Percentiles rank a stretch among this genome's conserved stretches.
Evolutionary conservation across 257 asterid species (phyloP).

Genomic region (Ajuga chamaepitys): DNA sequence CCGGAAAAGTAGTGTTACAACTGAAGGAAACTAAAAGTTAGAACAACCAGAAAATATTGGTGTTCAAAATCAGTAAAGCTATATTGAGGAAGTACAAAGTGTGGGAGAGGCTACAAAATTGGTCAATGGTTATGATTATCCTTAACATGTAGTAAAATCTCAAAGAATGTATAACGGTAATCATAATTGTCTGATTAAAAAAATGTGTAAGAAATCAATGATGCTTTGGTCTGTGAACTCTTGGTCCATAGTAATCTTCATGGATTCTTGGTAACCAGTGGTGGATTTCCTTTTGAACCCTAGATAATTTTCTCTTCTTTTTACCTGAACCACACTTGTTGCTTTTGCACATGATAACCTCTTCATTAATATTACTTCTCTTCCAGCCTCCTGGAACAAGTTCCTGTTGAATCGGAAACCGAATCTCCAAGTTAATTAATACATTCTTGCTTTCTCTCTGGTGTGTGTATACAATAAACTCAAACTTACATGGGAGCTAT

Average conservation of each 20-base stretch:
- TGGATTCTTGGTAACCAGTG: slow-evolving; percentile 75
- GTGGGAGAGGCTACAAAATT: slow-evolving; percentile 15
- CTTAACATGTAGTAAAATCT: background rate
- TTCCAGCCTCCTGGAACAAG: background rate
- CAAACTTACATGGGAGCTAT: slow-evolving; percentile 29
- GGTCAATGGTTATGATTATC: slow-evolving; percentile 21
- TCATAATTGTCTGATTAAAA: slow-evolving; percentile 6
- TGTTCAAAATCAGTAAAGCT: no score
- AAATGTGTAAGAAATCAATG: slow-evolving; percentile 22
- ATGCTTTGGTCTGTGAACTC: slow-evolving; percentile 58
- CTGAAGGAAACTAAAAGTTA: slow-evolving; percentile 1
- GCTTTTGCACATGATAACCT: slow-evolving; percentile 9
- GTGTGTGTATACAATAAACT: background rate
- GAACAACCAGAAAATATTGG: background rate
- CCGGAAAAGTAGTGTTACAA: slow-evolving; percentile 4
- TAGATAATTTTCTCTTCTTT: slow-evolving; percentile 40
- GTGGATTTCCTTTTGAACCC: slow-evolving; percentile 36
- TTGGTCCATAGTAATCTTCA: slow-evolving; percentile 81
- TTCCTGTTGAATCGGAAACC: slow-evolving; percentile 18
- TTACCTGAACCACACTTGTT: slow-evolving; percentile 40
- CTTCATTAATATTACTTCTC: slow-evolving; percentile 15
- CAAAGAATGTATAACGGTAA: slow-evolving; percentile 8
- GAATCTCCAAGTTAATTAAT: background rate
- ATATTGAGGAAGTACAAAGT: background rate
- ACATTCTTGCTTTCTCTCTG: background rate